phyloP scores from a whole-genome alignment of 257 asterid genomes.

The Eucommia ulmoides region DNA sequence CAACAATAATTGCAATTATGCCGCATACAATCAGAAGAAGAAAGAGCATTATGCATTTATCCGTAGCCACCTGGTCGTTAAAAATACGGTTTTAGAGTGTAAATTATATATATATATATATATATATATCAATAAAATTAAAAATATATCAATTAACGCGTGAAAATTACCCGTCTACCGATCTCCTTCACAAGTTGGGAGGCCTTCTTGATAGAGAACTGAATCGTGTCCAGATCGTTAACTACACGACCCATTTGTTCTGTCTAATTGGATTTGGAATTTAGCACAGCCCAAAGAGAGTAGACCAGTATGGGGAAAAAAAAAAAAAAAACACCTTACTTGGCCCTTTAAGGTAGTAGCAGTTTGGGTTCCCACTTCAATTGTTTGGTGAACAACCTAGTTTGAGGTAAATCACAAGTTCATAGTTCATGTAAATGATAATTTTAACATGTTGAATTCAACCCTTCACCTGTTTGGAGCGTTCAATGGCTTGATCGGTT shows the following conservation, averaged over 20 bases:
- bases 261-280: slow-evolving; percentile 32
- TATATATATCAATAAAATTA: no score
- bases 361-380: slow-evolving; percentile 95
- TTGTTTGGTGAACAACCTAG: slow-evolving; percentile 94
- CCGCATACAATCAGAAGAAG: slow-evolving; percentile 81
- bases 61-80: slow-evolving; percentile 95
- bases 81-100: no score
- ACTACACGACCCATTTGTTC: slow-evolving; percentile 99
- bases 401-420: slow-evolving; percentile 10
- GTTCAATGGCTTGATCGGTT: slow-evolving; percentile 98
- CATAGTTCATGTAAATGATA: slow-evolving; percentile 7
- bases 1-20: slow-evolving; percentile 71
- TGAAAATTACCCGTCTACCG: slow-evolving; percentile 98
- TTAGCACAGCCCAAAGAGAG: slow-evolving; percentile 8
- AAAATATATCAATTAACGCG: no score
- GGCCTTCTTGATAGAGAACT: slow-evolving; percentile 90
- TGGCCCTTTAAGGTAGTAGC: slow-evolving; percentile 92
- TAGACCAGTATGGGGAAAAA: slow-evolving; percentile 3
- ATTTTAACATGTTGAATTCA: slow-evolving; percentile 6
- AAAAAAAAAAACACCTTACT: slow-evolving; percentile 18
- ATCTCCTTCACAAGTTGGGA: slow-evolving; percentile 98
- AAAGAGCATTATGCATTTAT: slow-evolving; percentile 85
- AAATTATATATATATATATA: no score
- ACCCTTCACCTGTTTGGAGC: slow-evolving; percentile 79
- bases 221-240: slow-evolving; percentile 90